phyloP scores from a whole-genome alignment of 768 basidiomycete species.

The Coprinopsis sp. region DNA sequence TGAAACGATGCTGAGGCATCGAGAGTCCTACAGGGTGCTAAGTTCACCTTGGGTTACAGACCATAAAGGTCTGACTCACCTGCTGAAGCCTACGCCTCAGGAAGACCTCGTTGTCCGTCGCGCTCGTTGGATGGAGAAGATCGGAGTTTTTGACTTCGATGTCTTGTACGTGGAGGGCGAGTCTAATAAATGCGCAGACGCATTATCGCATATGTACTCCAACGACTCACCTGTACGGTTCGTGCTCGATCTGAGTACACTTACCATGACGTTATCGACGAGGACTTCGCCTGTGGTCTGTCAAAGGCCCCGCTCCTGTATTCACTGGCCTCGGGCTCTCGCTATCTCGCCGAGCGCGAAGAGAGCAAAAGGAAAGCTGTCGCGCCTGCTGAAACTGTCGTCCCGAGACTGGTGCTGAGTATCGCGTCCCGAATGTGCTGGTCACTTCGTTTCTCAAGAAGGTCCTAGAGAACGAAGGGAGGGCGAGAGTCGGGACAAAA shows the following conservation, averaged over 20 bases:
- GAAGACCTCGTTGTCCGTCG: constrained; percentile 31
- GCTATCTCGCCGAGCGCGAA: neutral
- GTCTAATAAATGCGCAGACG: constrained; percentile 36
- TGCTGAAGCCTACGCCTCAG: constrained; percentile 32
- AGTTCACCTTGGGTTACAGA: constrained; percentile 29
- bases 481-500: constrained; percentile 7
- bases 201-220: constrained; percentile 30
- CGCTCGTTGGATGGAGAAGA: constrained; percentile 34
- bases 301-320: constrained; percentile 1
- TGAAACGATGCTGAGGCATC: constrained; percentile 27
- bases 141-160: constrained; percentile 34
- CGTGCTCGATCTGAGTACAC: constrained; percentile 17
- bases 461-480: constrained; percentile 13
- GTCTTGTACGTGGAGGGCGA: constrained; percentile 29
- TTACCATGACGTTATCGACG: constrained; percentile 13
- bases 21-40: constrained; percentile 24
- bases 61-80: constrained; percentile 27
- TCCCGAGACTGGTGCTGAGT: constrained; percentile 8
- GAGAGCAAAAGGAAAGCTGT: neutral
- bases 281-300: constrained; percentile 2
- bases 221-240: constrained; percentile 19
- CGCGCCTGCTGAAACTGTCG: constrained; percentile 3
- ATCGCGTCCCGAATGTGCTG: constrained; percentile 1
- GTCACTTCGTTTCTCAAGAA: constrained; percentile 4
- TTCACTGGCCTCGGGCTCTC: constrained; percentile 1